These are phyloP conservation scores for Lophiostoma macrostomum DNA, from an alignment of 495 filamentous ascomycete genomes.

Conservation along the genomic window DNA sequence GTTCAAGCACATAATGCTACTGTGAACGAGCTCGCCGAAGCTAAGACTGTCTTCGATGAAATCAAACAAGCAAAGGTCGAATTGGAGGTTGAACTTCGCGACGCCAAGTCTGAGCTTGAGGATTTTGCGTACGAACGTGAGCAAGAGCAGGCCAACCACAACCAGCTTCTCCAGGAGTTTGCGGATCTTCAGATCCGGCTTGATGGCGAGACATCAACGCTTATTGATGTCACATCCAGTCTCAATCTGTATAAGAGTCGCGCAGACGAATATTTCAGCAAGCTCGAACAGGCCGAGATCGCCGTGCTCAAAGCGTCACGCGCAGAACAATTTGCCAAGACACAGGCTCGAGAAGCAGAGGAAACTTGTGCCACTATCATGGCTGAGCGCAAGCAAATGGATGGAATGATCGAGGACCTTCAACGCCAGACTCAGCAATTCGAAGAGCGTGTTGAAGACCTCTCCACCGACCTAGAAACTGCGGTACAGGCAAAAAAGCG, in stretches of 20 bases:
- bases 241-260: conserved; percentile 87
- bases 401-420: conserved; percentile 82
- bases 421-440: conserved; percentile 83
- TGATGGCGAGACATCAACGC: conserved; percentile 81
- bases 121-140: conserved; percentile 74
- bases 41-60: conserved; percentile 82
- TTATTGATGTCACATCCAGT: conserved; percentile 78
- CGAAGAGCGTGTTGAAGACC: conserved; percentile 88
- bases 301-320: conserved; percentile 87
- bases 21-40: conserved; percentile 76
- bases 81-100: conserved; percentile 86
- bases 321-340: conserved; percentile 90
- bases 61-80: conserved; percentile 73
- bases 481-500: conserved; percentile 90
- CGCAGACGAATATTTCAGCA: conserved; percentile 95
- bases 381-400: conserved; percentile 88
- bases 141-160: conserved; percentile 77
- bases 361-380: conserved; percentile 87
- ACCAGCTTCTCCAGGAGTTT: conserved; percentile 87
- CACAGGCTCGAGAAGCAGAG: conserved; percentile 83
- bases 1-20: conserved; percentile 82
- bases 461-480: conserved; percentile 81
- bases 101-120: conserved; percentile 76
- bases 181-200: conserved; percentile 91
- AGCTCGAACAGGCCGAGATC: conserved; percentile 95